These are phyloP conservation scores for Colletotrichum sidae DNA, from an alignment of 2,329 filamentous ascomycete genomes.

Conservation along the genomic window DNA sequence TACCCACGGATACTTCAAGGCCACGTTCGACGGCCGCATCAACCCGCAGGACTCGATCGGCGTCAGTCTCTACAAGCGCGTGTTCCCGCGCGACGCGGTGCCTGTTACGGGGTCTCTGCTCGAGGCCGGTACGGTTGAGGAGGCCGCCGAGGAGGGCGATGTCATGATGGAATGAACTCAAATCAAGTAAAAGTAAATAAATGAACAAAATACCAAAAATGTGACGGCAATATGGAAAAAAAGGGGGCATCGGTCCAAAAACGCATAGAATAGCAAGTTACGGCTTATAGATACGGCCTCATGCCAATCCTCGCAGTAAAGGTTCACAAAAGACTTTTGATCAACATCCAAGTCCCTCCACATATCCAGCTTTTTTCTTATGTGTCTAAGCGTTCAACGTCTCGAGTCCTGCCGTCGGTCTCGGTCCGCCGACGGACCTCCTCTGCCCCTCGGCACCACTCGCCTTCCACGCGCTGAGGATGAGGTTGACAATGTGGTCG, in stretches of 20 bases:
- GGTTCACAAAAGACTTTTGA: conserved; percentile 20
- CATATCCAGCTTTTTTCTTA: conserved; percentile 3
- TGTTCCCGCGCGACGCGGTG: conserved; percentile 79
- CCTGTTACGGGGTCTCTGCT: conserved; percentile 58
- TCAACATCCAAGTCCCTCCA: not conserved
- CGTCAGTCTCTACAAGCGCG: conserved; percentile 87
- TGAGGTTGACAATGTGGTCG: conserved; percentile 87
- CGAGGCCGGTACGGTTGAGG: conserved; percentile 42
- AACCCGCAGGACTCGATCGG: conserved; percentile 96
- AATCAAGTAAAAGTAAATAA: too few species aligned
- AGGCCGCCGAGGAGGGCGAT: conserved; percentile 42
- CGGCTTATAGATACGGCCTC: conserved; percentile 31
- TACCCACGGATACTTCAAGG: conserved; percentile 99
- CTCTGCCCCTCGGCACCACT: conserved; percentile 79
- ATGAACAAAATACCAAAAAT: conserved; percentile 35
- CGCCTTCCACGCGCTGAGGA: conserved; percentile 91
- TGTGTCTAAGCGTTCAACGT: conserved; percentile 45
- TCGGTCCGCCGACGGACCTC: conserved; percentile 66
- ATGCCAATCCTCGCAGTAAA: conserved; percentile 32
- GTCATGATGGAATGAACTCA: conserved; percentile 55
- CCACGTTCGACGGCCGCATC: conserved; percentile 94
- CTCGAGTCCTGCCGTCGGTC: conserved; percentile 67
- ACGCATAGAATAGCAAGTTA: conserved; percentile 33
- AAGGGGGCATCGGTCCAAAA: conserved; percentile 8
- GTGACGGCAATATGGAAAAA: conserved; percentile 35